phyloP scores from a whole-genome alignment of 164 flowering plant genomes.

The Saururus chinensis region DNA sequence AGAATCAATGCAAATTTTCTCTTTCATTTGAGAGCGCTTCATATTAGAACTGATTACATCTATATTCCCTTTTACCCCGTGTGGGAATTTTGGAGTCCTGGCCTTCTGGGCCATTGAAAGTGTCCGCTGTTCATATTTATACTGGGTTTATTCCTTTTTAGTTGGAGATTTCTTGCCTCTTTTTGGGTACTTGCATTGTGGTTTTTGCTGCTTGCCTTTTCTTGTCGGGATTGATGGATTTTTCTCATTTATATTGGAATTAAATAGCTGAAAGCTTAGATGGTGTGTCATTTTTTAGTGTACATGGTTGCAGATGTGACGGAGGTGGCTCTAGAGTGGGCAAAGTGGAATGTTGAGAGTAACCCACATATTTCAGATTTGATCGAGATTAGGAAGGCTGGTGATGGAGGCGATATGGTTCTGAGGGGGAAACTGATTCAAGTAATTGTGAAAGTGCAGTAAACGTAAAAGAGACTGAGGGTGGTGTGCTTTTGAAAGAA shows the following conservation, averaged over 20 bases:
- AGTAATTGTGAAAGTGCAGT: neutral
- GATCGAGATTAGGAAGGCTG: conserved; percentile 70
- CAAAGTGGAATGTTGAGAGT: conserved; percentile 56
- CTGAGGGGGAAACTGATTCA: neutral
- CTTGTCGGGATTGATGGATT: neutral
- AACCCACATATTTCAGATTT: conserved; percentile 67
- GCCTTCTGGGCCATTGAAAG: too few relatives aligned
- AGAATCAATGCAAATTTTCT: too few relatives aligned
- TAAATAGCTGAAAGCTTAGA: neutral
- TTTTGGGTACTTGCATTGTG: too few relatives aligned
- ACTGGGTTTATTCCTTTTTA: too few relatives aligned
- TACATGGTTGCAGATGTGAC: conserved; percentile 65
- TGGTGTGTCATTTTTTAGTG: neutral
- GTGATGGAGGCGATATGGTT: conserved; percentile 4
- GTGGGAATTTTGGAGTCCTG: too few relatives aligned
- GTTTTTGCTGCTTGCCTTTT: too few relatives aligned
- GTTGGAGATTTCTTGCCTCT: too few relatives aligned
- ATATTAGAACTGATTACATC: too few relatives aligned
- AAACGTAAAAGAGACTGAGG: conserved; percentile 1
- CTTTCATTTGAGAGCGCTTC: too few relatives aligned
- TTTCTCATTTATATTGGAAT: neutral
- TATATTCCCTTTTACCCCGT: too few relatives aligned
- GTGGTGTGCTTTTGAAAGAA: neutral
- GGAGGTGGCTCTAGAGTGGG: conserved; percentile 89
- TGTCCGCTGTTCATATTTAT: too few relatives aligned